Evolutionary conservation across 306 rosid species (phyloP).

Genomic region (Aeschynomene evenia): DNA sequence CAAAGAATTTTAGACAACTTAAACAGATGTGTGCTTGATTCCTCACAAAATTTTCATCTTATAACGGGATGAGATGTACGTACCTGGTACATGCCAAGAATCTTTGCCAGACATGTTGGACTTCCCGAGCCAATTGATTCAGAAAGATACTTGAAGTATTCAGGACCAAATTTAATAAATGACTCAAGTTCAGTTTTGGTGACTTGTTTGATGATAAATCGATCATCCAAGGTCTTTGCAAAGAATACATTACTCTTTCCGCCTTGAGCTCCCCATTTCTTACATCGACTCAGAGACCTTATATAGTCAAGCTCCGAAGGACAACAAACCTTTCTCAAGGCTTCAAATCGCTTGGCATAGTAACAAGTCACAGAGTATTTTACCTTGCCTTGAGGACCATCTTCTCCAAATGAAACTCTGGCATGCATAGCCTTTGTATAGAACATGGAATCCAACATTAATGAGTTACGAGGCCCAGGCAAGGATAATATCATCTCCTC

Average conservation of each 20-base stretch:
- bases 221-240: constrained; percentile 91
- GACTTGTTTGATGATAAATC: constrained; percentile 88
- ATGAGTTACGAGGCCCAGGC: constrained; percentile 66
- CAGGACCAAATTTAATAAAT: constrained; percentile 77
- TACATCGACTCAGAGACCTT: constrained; percentile 94
- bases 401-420: constrained; percentile 82
- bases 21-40: neutral
- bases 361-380: constrained; percentile 75
- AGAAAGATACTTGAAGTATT: constrained; percentile 82
- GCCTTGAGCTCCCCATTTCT: constrained; percentile 98
- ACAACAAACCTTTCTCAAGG: constrained; percentile 83
- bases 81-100: constrained; percentile 98
- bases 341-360: constrained; percentile 82
- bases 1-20: neutral
- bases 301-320: constrained; percentile 80
- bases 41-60: constrained; percentile 9
- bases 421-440: constrained; percentile 71
- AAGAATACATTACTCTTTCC: constrained; percentile 98
- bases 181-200: constrained; percentile 96
- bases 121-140: constrained; percentile 70
- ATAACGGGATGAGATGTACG: neutral
- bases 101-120: constrained; percentile 95
- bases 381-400: constrained; percentile 70
- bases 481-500: constrained; percentile 61
- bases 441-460: constrained; percentile 50